Percentiles rank a stretch among this genome's conserved stretches.
Conservation (phyloP, 192 early-diverging fungal genomes). For the Cladochytrium replicatum region DNA sequence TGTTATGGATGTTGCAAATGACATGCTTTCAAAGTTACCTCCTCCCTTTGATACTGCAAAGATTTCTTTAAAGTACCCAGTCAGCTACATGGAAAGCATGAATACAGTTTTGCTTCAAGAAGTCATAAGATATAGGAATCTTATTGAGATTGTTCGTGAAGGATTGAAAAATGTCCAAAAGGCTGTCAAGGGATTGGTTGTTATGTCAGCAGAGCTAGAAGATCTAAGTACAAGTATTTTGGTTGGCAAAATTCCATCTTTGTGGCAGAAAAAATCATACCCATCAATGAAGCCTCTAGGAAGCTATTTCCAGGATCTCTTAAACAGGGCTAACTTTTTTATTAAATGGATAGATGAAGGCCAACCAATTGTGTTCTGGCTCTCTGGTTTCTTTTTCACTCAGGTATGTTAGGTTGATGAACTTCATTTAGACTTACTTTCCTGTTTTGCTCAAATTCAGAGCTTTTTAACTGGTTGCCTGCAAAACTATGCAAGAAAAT, state of each 20-base stretch:
- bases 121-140: slow-evolving; percentile 42
- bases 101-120: slow-evolving; percentile 54
- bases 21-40: slow-evolving; percentile 44
- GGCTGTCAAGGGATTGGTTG: slow-evolving; percentile 51
- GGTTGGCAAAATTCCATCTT: slow-evolving; percentile 36
- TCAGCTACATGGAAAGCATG: slow-evolving; percentile 49
- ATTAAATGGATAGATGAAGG: slow-evolving; percentile 46
- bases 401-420: slow-evolving; percentile 9
- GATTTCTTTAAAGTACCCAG: slow-evolving; percentile 43
- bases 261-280: slow-evolving; percentile 49
- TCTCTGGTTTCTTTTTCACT: slow-evolving; percentile 57
- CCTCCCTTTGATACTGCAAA: slow-evolving; percentile 31
- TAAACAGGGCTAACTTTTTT: slow-evolving; percentile 40
- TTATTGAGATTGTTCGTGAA: slow-evolving; percentile 42
- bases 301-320: slow-evolving; percentile 42
- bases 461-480: slow-evolving; percentile 48
- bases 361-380: slow-evolving; percentile 53
- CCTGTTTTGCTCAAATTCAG: no score
- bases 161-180: slow-evolving; percentile 51
- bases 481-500: slow-evolving; percentile 48
- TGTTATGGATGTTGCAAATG: slow-evolving; percentile 39
- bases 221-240: slow-evolving; percentile 47
- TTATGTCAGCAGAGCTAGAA: slow-evolving; percentile 51
- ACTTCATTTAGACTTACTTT: not conserved
- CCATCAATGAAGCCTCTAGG: slow-evolving; percentile 49